Base-by-base conservation (phyloP, 129 eudicot genomes). In the Artemisia argyi region DNA sequence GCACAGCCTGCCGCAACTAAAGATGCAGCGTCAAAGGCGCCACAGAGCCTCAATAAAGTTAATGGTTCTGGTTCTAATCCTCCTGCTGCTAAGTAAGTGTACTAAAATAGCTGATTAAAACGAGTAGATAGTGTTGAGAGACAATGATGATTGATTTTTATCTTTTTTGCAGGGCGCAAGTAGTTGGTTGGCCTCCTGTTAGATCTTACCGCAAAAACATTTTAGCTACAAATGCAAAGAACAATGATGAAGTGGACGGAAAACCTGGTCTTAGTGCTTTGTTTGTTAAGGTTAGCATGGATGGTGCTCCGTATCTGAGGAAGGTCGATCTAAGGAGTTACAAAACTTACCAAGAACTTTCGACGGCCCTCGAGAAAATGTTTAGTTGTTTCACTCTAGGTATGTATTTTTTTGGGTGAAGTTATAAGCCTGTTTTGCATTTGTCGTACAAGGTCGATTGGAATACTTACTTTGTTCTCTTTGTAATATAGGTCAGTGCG, bases 291-390 rank as follows among this genome's bases (percentile, higher is more conserved):
- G 98, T 93, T 63, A 89, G 96, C 75, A 93, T 93, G 98, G 97
- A 93, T 66, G 98, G 98, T 44, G 98, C 98, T 72, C 98, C 98
- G n/a, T 93, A 93, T 79, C 84, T 93, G 73, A 86, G 98, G 85
- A 93, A 93, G 78, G 92, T 90, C 26, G 96, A 90, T 78, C 81
- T 93, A 61, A 89, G 85, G 75, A 83, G 79, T 20, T 89, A 90
- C 79, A 75, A 92, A 11, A 73, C 83, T 16, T 93, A 93, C 73
- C 89, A 84, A 71, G 92, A 89, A 60, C 92, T 93, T 14, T 90
- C 97, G 6, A 82, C 95, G 19, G 92, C 96, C 57, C 88, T 93
- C 8, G 96, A 90, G 87, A 87, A 85, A 74, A 93, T 93, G 98
- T 93, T 93, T 80, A 85, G 89, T 71, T 85, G 97, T 68, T 92